Evolutionary conservation across 2,329 filamentous ascomycete genomes (phyloP).

Genomic region (Aspergillus thermomutatus): DNA sequence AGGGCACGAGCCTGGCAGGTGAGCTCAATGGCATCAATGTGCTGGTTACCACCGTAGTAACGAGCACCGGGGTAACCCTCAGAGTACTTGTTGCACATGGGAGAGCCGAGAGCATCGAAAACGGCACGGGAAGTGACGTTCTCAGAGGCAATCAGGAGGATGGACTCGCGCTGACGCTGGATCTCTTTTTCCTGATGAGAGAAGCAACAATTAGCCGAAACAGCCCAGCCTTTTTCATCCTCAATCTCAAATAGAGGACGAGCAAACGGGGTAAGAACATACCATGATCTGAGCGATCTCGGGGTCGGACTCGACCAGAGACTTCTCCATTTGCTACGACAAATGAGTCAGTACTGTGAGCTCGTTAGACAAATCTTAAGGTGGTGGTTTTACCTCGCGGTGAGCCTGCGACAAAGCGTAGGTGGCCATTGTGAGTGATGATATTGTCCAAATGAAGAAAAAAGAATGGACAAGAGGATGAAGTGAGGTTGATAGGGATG

Average conservation of each 20-base stretch:
- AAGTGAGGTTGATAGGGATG: constrained; percentile 9
- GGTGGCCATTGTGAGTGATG: constrained; percentile 39
- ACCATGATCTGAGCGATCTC: constrained; percentile 98
- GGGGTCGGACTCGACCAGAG: constrained; percentile 83
- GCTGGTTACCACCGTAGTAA: constrained; percentile 99
- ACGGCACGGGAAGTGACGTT: constrained; percentile 98
- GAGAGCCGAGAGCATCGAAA: constrained; percentile 91
- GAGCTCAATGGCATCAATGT: constrained; percentile 94
- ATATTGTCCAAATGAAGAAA: constrained; percentile 11
- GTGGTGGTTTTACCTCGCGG: constrained; percentile 53
- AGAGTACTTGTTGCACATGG: constrained; percentile 99
- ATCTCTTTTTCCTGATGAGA: constrained; percentile 74
- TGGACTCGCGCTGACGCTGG: constrained; percentile 95
- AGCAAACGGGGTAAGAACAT: constrained; percentile 33
- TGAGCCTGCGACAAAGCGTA: constrained; percentile 66
- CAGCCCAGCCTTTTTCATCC: not conserved
- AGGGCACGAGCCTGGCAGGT: constrained; percentile 94
- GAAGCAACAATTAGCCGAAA: constrained; percentile 28
- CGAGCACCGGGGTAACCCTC: constrained; percentile 97
- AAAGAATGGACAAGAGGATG: not conserved
- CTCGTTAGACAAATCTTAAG: constrained; percentile 6
- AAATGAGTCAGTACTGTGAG: constrained; percentile 32
- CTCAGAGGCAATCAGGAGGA: constrained; percentile 97
- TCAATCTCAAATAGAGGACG: not conserved
- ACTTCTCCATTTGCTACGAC: constrained; percentile 87